Conservation (phyloP, 495 filamentous ascomycete species). For the Acidomyces sp. region DNA sequence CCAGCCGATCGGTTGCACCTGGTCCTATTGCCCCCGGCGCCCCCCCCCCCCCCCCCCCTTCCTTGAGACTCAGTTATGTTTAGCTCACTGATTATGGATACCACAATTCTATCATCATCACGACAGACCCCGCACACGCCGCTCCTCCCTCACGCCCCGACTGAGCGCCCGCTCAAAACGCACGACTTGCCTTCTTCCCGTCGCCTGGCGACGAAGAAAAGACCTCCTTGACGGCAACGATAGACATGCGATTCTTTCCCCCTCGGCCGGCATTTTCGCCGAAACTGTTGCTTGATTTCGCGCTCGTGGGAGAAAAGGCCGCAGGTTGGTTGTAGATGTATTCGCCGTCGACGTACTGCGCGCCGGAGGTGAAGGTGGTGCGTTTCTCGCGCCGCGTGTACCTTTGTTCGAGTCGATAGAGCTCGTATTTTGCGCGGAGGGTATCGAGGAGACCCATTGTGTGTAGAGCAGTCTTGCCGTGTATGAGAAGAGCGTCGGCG, state of each 20-base stretch:
- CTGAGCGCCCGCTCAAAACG: too few species aligned
- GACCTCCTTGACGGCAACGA: slow-evolving; percentile 9
- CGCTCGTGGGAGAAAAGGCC: slow-evolving; percentile 19
- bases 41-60: too few species aligned
- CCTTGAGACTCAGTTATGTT: too few species aligned
- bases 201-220: too few species aligned
- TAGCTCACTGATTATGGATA: too few species aligned
- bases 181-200: slow-evolving; percentile 3
- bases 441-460: slow-evolving; percentile 20
- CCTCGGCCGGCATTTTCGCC: neutral
- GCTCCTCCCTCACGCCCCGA: too few species aligned
- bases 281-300: slow-evolving; percentile 9
- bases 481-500: too few species aligned
- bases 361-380: slow-evolving; percentile 72
- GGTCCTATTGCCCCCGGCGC: too few species aligned
- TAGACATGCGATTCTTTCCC: neutral
- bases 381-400: slow-evolving; percentile 80
- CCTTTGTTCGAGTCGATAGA: slow-evolving; percentile 83
- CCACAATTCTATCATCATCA: too few species aligned
- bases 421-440: slow-evolving; percentile 52
- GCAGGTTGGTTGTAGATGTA: slow-evolving; percentile 57
- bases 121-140: too few species aligned
- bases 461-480: too few species aligned
- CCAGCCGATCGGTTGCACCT: too few species aligned
- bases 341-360: slow-evolving; percentile 83